These are phyloP conservation scores for Aulographum hederae DNA, from an alignment of 2,329 filamentous ascomycete species.

Conservation along the genomic window DNA sequence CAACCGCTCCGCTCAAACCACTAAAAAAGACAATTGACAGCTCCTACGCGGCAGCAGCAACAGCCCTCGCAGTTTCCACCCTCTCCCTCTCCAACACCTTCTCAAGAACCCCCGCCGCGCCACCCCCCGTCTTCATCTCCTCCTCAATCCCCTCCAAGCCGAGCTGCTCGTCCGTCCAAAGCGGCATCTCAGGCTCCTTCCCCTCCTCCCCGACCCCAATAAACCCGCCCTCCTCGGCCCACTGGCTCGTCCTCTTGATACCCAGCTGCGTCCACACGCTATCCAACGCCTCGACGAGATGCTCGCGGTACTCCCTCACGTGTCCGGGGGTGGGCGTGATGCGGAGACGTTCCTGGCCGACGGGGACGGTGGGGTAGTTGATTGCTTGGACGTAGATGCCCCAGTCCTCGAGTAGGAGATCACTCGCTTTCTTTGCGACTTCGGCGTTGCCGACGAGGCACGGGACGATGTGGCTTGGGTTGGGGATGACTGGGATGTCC, in stretches of 20 bases:
- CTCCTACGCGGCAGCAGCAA: too few relatives aligned
- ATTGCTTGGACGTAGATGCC: slow-evolving; percentile 96
- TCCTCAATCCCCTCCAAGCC: slow-evolving; percentile 49
- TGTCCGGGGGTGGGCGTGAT: slow-evolving; percentile 95
- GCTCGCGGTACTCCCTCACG: slow-evolving; percentile 63
- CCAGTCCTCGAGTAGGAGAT: slow-evolving; percentile 78
- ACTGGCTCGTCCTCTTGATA: slow-evolving; percentile 85
- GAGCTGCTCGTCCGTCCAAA: slow-evolving; percentile 86
- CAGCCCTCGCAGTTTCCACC: too few relatives aligned
- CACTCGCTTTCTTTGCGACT: slow-evolving; percentile 77
- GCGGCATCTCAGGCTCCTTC: slow-evolving; percentile 41
- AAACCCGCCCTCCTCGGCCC: slow-evolving; percentile 81
- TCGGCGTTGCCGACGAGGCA: slow-evolving; percentile 88
- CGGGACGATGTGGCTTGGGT: slow-evolving; percentile 91
- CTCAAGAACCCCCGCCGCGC: slow-evolving; percentile 27
- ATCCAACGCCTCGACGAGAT: slow-evolving; percentile 70
- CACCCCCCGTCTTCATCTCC: slow-evolving; percentile 19
- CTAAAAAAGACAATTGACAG: too few relatives aligned
- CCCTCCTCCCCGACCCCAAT: slow-evolving; percentile 72
- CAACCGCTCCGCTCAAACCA: too few relatives aligned
- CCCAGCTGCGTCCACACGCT: slow-evolving; percentile 74
- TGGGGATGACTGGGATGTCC: slow-evolving; percentile 92
- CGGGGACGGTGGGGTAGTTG: slow-evolving; percentile 96
- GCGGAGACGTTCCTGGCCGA: slow-evolving; percentile 90
- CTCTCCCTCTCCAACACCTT: slow-evolving; percentile 28